These are phyloP conservation scores for Leptodontidium sp. DNA, from an alignment of 2,329 filamentous ascomycete species.

Conservation along the genomic window DNA sequence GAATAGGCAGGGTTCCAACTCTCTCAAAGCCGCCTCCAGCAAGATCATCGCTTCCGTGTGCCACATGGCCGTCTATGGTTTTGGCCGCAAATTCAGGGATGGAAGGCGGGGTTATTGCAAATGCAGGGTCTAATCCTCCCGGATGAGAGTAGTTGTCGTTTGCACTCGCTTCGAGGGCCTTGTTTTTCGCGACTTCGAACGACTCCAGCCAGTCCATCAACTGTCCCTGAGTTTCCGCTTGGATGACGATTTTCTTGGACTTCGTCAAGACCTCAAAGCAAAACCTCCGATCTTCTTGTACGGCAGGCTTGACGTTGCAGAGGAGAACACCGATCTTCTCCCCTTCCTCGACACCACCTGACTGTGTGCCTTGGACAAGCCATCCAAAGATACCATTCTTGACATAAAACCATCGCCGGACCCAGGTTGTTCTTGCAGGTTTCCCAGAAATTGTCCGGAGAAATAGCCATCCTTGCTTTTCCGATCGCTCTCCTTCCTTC, in stretches of 20 bases:
- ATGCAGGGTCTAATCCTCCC: constrained; percentile 74
- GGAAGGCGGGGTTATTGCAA: constrained; percentile 88
- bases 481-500: constrained; percentile 59
- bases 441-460: constrained; percentile 84
- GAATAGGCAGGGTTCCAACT: constrained; percentile 69
- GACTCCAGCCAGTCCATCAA: constrained; percentile 95
- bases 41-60: constrained; percentile 56
- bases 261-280: constrained; percentile 99
- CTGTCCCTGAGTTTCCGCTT: constrained; percentile 91
- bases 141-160: constrained; percentile 51
- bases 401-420: constrained; percentile 93
- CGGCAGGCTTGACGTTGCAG: constrained; percentile 89
- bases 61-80: constrained; percentile 69
- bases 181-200: constrained; percentile 93
- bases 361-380: constrained; percentile 81
- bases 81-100: constrained; percentile 92
- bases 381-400: constrained; percentile 96
- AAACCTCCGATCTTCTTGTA: constrained; percentile 92
- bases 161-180: constrained; percentile 80
- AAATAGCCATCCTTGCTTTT: constrained; percentile 97
- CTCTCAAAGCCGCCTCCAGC: constrained; percentile 59
- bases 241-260: constrained; percentile 85
- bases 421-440: constrained; percentile 88
- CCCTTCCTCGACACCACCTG: constrained; percentile 88
- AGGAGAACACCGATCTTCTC: constrained; percentile 95